Evolutionary conservation across 768 basidiomycete genomes (phyloP), one percentile per base, ranked within the genome.

Genomic region (Exsudoporus frostii): DNA sequence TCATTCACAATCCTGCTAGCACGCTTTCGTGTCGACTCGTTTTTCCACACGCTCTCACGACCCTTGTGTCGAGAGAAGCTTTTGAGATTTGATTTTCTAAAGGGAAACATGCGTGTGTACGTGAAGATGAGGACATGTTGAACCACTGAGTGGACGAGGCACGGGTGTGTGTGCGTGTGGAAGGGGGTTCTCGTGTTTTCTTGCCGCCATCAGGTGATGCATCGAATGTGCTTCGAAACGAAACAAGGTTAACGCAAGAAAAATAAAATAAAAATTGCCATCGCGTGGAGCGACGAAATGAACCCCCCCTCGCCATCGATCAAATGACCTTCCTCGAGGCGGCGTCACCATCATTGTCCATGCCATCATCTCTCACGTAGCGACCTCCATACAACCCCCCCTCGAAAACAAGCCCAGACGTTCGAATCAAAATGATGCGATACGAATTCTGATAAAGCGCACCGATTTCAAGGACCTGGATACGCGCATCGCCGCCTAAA

Each of bases 61-160:
- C 45, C 17, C 30, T 57, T 8, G 33, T 32, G n/a, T 20, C 32
- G 45, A 54, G 51, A 47, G 46, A 66, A 64, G 37, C 55, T 65
- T 54, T 55, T 38, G 11, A 13, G 34, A 65, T 65, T 57, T 68
- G 55, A 68, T 62, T 51, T 54, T 56, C 37, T 43, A 10, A 54
- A 50, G 45, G 11, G 42, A 25, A 22, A 14, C 8, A n/a, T 25
- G 7, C 1, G 1, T 33, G 29, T 33, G 40, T 57, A 50, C 45
- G 42, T 37, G 47, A 54, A 14, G 29, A 17, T 33, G 41, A 36
- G 27, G 8, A 25, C 39, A 19, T 37, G 7, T 11, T 2, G 27
- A 29, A 17, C 40, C 39, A 9, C 41, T 17, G 8, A 15, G 22
- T 27, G 30, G 24, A 24, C 6, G 47, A n/a, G 20, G 29, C 19